Percentiles rank a stretch among this genome's conserved stretches.
Conservation (phyloP, 78 protist genomes). For the Dictyostelium purpureum region DNA sequence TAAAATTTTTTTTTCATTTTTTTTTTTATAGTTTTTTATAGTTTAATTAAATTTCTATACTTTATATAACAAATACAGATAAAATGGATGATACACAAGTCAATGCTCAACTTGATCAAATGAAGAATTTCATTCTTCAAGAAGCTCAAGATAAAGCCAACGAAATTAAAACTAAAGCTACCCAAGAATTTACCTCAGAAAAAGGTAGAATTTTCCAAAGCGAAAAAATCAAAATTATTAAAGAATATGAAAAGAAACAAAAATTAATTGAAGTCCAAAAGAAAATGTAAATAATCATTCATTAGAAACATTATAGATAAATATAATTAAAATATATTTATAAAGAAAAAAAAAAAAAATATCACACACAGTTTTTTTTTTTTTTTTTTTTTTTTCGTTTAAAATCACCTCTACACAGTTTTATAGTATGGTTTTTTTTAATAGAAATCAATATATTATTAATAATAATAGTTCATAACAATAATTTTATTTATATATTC, state of each 20-base stretch:
- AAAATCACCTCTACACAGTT: too few relatives aligned
- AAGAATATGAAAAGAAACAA: conserved; percentile 87
- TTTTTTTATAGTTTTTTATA: neutral
- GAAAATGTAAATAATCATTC: conserved; percentile 77
- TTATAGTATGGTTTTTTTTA: too few relatives aligned
- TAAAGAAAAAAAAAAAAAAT: neutral
- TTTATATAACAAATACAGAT: neutral
- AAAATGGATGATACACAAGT: conserved; percentile 60
- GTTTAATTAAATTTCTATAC: neutral
- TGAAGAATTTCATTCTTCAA: conserved; percentile 87
- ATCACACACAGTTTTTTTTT: neutral
- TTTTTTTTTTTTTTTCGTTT: too few relatives aligned
- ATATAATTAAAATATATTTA: too few relatives aligned
- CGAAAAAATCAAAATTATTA: conserved; percentile 86
- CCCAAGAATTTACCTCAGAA: conserved; percentile 89
- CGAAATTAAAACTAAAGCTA: conserved; percentile 85
- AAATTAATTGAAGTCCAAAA: conserved; percentile 88
- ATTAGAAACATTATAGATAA: neutral
- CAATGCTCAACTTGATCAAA: conserved; percentile 74
- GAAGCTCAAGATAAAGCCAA: conserved; percentile 90
- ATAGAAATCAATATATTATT: too few relatives aligned
- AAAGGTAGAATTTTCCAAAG: conserved; percentile 85
- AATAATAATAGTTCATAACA: too few relatives aligned
- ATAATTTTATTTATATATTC: too few relatives aligned
- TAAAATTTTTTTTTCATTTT: neutral